Base-by-base conservation (phyloP, 1,139 yeast species). In the Blastobotrys capitulatus region DNA sequence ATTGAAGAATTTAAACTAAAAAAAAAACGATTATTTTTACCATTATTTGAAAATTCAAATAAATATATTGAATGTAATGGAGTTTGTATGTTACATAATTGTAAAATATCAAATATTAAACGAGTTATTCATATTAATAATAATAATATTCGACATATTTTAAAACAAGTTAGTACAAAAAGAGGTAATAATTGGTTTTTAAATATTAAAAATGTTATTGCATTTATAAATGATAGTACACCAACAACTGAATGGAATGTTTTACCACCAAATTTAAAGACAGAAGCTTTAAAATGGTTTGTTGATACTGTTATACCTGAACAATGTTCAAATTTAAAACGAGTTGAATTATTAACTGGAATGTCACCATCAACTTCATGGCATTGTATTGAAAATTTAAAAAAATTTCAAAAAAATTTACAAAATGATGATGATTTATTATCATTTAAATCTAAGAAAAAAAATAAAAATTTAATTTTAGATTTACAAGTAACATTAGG, bases 251-350 rank as follows among this genome's bases (percentile, higher is more conserved):
- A 27, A 19, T 32, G 34, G 38, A 32, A 41, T 19, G 44, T 12
- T 27, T 31, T 16, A n/a, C 38, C 45, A 9, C 38, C 45, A 13
- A 42, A 19, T 27, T 19, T 42, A 31, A 26, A 20, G 20, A 20
- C 45, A 18, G 45, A 32, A 16, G 27, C 45, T 29, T 38, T 42
- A 8, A 15, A 34, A 19, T 42, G 45, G 45, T 42, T 42, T 22
- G 22, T 34, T 16, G 45, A 42, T 18, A 32, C 31, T 6, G 38
- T 42, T 6, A 29, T 42, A 13, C 38, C 45, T 8, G 13, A 42
- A 34, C 27, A 32, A n/a, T 42, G 45, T 29, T 2, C 6, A 3
- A 42, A 34, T 12, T 25, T 42, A 29, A 5, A n/a, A 6, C 29
- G 31, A 19, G 36, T 42, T 6, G 45, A 42, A 7, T 12, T 42